Percentiles rank a stretch among this genome's conserved stretches.
These are phyloP conservation scores for Rubroboletus pulcherrimus DNA, from an alignment of 768 basidiomycete species.

Conservation along the genomic window DNA sequence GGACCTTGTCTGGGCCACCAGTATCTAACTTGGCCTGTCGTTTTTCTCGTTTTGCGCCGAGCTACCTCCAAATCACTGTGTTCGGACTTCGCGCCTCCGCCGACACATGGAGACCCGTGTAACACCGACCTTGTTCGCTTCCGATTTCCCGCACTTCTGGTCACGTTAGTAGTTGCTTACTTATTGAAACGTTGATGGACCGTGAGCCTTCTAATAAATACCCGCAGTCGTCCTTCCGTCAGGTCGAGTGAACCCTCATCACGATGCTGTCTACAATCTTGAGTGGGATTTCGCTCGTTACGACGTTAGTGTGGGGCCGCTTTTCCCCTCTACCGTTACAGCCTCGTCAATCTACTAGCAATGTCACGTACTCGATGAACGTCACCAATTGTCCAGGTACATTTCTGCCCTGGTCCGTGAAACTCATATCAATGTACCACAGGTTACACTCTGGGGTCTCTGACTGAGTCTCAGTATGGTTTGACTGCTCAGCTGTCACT, in stretches of 20 bases:
- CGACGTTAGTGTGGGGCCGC: conserved; percentile 1
- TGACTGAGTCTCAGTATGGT: conserved; percentile 44
- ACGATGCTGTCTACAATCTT: conserved; percentile 4
- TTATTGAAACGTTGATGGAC: not conserved
- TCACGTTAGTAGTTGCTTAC: conserved; percentile 2
- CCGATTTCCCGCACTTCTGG: not conserved
- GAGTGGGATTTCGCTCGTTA: conserved; percentile 3
- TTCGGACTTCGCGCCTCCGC: too few species aligned
- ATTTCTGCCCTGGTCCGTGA: not conserved
- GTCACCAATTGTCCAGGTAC: conserved; percentile 33
- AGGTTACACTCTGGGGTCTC: conserved; percentile 53
- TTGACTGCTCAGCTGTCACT: conserved; percentile 53
- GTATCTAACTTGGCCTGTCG: too few species aligned
- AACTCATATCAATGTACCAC: not conserved
- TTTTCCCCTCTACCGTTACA: conserved; percentile 8
- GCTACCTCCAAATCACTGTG: too few species aligned
- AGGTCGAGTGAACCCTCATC: not conserved
- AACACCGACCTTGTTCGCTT: not conserved
- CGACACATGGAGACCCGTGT: too few species aligned
- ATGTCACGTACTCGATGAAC: conserved; percentile 22
- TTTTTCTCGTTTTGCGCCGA: too few species aligned
- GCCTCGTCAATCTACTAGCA: not conserved
- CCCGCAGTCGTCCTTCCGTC: not conserved
- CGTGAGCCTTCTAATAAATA: conserved; percentile 4
- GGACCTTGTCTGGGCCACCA: too few species aligned